Percentiles rank a stretch among this genome's conserved stretches.
Evolutionary conservation across 805 yeast genomes (phyloP).

Genomic region (Candida loeiensis): DNA sequence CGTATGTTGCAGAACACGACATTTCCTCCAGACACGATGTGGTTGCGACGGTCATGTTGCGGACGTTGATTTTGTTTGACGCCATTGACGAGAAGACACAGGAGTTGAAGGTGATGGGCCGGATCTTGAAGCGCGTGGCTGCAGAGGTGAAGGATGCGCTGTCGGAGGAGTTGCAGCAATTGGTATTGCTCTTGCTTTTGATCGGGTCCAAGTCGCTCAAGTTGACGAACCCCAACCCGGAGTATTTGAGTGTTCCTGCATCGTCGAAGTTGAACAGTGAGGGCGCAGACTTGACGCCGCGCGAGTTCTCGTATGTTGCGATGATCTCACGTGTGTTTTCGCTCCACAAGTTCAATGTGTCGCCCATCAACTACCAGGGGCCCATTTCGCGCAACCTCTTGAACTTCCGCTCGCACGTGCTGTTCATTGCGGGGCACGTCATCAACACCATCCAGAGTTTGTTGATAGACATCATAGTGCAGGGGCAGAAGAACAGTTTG

Average conservation of each 20-base stretch:
- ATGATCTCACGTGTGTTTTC: conserved; percentile 38
- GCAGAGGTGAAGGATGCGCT: conserved; percentile 9
- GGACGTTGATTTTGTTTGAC: conserved; percentile 51
- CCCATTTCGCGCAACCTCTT: conserved; percentile 67
- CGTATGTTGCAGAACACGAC: conserved; percentile 8
- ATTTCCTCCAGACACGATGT: conserved; percentile 42
- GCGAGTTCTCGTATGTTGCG: conserved; percentile 34
- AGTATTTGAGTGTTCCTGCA: conserved; percentile 30
- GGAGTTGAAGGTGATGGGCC: conserved; percentile 51
- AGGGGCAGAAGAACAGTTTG: conserved; percentile 43
- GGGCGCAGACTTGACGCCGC: conserved; percentile 30
- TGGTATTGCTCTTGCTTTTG: conserved; percentile 48
- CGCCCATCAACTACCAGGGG: conserved; percentile 53
- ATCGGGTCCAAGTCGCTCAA: conserved; percentile 36
- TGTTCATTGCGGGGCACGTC: conserved; percentile 47
- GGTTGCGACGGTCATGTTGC: conserved; percentile 51
- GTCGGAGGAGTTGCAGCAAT: conserved; percentile 32
- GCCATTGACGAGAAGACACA: conserved; percentile 42
- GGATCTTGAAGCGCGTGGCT: conserved; percentile 36
- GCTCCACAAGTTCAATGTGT: conserved; percentile 31
- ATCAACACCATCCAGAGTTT: conserved; percentile 54
- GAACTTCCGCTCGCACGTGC: conserved; percentile 62
- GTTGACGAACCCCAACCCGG: conserved; percentile 35
- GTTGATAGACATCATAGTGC: conserved; percentile 47
- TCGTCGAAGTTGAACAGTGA: conserved; percentile 24